Percentiles rank a stretch among this genome's conserved stretches.
Conservation (phyloP, 2,329 filamentous ascomycete genomes). For the Phaeosphaeria sp. region DNA sequence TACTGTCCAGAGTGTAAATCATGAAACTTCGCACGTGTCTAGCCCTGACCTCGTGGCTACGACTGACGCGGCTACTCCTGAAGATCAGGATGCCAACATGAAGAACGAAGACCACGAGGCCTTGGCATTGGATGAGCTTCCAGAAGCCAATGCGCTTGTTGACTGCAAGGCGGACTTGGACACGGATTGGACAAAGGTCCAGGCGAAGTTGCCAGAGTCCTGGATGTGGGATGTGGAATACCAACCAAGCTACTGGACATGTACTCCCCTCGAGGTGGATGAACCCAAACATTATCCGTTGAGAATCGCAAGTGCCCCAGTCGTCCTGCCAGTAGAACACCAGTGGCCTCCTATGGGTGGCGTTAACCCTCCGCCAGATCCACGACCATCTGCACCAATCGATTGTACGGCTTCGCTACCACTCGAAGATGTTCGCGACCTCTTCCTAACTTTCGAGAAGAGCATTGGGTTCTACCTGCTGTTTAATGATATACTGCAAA, state of each 20-base stretch:
- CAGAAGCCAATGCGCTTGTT: not conserved
- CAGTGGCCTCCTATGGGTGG: conserved; percentile 24
- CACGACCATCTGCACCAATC: conserved; percentile 15
- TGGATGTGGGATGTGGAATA: conserved; percentile 16
- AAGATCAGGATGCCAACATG: not conserved
- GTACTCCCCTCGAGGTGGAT: conserved; percentile 13
- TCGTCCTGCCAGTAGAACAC: conserved; percentile 24
- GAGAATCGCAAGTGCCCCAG: conserved; percentile 16
- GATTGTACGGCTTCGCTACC: conserved; percentile 11
- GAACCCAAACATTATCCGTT: conserved; percentile 16
- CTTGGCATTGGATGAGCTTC: not conserved
- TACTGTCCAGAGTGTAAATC: too few relatives aligned
- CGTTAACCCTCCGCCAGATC: conserved; percentile 22
- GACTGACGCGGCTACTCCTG: not conserved
- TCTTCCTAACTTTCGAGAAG: conserved; percentile 24
- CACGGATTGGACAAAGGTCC: not conserved
- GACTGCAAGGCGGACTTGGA: not conserved
- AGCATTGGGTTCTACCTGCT: conserved; percentile 25
- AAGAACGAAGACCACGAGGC: not conserved
- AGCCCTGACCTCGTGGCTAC: not conserved
- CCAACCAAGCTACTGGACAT: conserved; percentile 19
- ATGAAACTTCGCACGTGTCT: too few relatives aligned
- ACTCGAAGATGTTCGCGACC: conserved; percentile 14
- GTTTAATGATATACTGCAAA: conserved; percentile 19
- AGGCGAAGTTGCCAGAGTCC: not conserved